Base-by-base conservation (phyloP, 345 rosid species). In the Hibiscus tridactylites region DNA sequence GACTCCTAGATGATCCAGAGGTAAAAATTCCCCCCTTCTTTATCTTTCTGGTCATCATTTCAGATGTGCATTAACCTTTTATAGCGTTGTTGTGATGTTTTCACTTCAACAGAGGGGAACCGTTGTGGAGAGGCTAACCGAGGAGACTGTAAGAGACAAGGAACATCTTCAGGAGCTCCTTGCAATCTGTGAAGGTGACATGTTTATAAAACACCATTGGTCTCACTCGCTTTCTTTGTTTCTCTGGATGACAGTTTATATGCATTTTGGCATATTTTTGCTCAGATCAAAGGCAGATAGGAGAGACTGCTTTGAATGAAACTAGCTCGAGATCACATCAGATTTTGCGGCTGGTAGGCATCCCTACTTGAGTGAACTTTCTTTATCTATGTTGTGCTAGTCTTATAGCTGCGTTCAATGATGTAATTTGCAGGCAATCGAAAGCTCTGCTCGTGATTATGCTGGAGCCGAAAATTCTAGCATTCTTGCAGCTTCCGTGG, bases 301-400 rank as follows among this genome's bases (percentile, higher is more conserved):
- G 96, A 78, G 96, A 92, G 69, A 92, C 94, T 49, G 76, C 86
- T 54, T 11, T 92, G 83, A 92, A 92, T 73, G 91, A 92, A 77
- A 81, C 81, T 50, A 92, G 98, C 80, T 92, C 98, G 31, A 81
- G 98, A 82, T 92, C 96, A 29, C 98, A 92, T 84, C 96, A 92
- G 79, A 90, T 92, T 75, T 71, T 90, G 12, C 86, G 98, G 73
- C 80, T 92, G 85, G 98, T 92, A 85, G 17, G 80, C 24, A 53
- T 68, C 28, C 33, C n/a, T 3, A 46, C n/a, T 58, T 70, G 29
- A 31, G 39, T 60, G 6, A 35, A 12, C 42, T 52, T 65, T 7
- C 19, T 31, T 35, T 12, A 7, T 6, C 37, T 33, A 19, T 35
- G 19, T 50, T 35, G 29, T 59, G 29, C 33, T 73, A 4, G 35